These are phyloP conservation scores for Gymnopilus dilepis DNA, from an alignment of 768 basidiomycete genomes.

Conservation along the genomic window DNA sequence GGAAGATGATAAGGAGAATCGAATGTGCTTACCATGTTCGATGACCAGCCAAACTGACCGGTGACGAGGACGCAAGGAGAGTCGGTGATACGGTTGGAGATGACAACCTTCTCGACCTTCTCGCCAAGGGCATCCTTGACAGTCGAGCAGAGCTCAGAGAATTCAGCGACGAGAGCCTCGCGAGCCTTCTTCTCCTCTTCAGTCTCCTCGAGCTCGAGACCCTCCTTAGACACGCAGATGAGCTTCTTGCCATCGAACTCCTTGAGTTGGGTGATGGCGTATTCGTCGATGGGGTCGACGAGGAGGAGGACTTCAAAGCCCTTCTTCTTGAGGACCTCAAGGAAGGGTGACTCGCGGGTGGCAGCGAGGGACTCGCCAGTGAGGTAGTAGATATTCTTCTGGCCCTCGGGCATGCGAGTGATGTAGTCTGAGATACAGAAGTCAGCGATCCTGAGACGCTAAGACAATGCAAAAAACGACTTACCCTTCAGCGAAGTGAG, in stretches of 20 bases:
- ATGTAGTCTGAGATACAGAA: conserved; percentile 80
- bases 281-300: conserved; percentile 99
- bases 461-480: conserved; percentile 8
- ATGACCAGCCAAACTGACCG: conserved; percentile 99
- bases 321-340: conserved; percentile 99
- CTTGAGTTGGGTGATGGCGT: conserved; percentile 98
- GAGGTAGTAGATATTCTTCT: conserved; percentile 99
- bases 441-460: neutral
- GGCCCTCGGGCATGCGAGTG: conserved; percentile 98
- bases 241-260: conserved; percentile 99
- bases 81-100: conserved; percentile 97
- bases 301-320: conserved; percentile 98
- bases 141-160: conserved; percentile 86
- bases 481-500: conserved; percentile 90
- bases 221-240: conserved; percentile 97
- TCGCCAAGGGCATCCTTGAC: conserved; percentile 99
- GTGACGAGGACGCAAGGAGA: conserved; percentile 98
- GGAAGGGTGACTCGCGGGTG: conserved; percentile 95
- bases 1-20: neutral
- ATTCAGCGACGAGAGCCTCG: conserved; percentile 85
- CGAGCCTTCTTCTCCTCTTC: conserved; percentile 94
- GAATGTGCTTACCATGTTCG: conserved; percentile 76
- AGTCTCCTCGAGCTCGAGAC: conserved; percentile 98
- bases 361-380: conserved; percentile 96
- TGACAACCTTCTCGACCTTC: conserved; percentile 98